Base-by-base conservation (phyloP, 139 green algal species). In the Raphidocelis subcapitata region DNA sequence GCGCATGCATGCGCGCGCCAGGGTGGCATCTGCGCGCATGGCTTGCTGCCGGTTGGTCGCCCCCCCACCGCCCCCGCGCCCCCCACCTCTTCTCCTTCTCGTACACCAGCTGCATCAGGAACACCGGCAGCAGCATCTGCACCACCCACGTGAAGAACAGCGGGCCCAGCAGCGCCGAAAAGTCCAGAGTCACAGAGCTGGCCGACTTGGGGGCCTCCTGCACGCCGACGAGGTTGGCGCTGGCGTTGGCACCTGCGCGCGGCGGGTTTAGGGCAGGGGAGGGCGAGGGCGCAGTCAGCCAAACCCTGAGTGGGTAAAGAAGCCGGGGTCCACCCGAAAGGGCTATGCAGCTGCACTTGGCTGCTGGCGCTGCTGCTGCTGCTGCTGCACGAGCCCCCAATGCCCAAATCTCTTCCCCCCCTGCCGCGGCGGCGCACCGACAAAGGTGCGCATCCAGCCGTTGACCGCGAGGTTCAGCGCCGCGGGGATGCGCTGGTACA, bases 141-240 rank as follows among this genome's bases (percentile, higher is more conserved):
- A 92, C 69, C 52, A 94, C 76, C 89, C 91, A 96, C 12, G 67
- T 84, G 82, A 89, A 94, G 80, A 97, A 95, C 20, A 96, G 81
- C 1, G 92, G 89, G 0, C 91, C 91, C 49, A 97, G 78, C 8
- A 97, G 69, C 0, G 76, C 84, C 24, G 70, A 77, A 73, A 97
- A 92, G 76, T 97, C 90, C 14, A 97, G 76, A 21, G 64, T 74
- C 14, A 96, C 69, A 36, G 68, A 79, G n/a, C 73, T 85, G 10
- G 41, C 71, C 1, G 33, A 33, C 75, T 90, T 92, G 54, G 88
- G 90, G 35, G 87, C 83, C 24, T 85, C 70, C 79, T 86, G 87
- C 24, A 88, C 29, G 28, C 78, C 85, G 47, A 87, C 47, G 64
- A 91, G 75, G 26, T 67, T 26, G 23, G 73, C 60, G 20, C 61